Base-by-base conservation (phyloP, 2,329 filamentous ascomycete species). In the Clarireedia monteithiana region DNA sequence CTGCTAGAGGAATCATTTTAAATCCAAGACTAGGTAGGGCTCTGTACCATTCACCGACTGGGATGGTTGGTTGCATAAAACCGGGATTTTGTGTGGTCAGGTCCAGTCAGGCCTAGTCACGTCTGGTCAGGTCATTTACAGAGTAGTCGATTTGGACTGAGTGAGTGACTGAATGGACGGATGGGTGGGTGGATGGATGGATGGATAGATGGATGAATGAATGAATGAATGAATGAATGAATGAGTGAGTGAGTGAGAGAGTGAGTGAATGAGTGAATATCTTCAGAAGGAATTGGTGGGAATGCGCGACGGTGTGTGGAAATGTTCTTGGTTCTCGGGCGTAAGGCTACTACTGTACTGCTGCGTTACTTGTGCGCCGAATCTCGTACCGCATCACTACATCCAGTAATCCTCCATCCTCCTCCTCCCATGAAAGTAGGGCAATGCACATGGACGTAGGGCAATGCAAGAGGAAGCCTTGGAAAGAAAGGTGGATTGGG, bases 41-140 rank as follows among this genome's bases (percentile, higher is more conserved):
- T 30, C 50, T 34, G 50, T 38, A 38, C 40, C 27, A 53, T 53
- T 48, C 27, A 27, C 50, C 27, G 15, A 53, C 50, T 26, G 42
- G 40, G 40, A 30, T 34, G 30, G 20, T 26, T 53, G 50, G 27
- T 48, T 53, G 27, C 50, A 48, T 15, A 40, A 53, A 38, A 26
- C 50, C 34, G 15, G 50, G 40, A 38, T 47, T 14, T 36, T 5
- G 27, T 17, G 26, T 26, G 30, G 30, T 34, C 9, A 34, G 9
- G 30, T 34, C 30, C 10, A 27, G 42, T 27, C 47, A 15, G 34
- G 20, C 20, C 20, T 20, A 20, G 20, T 20, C 20, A 20, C 20
- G 20, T 20, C 20, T 20, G 20, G n/a, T 36, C 27, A n/a, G n/a
- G 50, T 24, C 39, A 52, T 34, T 36, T 34, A 3, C 20, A 20